A percentile compares a stretch with the other conserved stretches of the same genome.
Conservation (phyloP, 805 yeast genomes). For the Kodamaea hsintzibuensis region DNA sequence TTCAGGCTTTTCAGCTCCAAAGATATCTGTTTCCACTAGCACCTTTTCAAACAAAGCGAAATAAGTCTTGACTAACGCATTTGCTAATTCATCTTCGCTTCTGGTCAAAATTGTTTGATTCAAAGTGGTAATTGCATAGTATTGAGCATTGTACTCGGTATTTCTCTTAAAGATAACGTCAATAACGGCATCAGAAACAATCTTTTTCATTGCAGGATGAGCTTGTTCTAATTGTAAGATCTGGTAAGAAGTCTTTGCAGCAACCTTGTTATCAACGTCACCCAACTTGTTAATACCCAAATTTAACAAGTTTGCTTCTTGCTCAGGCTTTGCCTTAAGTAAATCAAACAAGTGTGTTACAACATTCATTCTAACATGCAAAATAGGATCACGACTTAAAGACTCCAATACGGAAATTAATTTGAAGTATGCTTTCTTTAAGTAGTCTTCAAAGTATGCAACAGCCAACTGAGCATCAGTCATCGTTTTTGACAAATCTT, state of each 20-base stretch:
- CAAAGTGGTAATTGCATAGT: slow-evolving; percentile 83
- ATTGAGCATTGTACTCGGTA: slow-evolving; percentile 79
- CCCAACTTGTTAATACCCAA: slow-evolving; percentile 93
- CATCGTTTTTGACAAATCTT: slow-evolving; percentile 51
- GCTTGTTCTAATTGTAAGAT: slow-evolving; percentile 79
- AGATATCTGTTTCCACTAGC: slow-evolving; percentile 62
- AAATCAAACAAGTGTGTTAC: slow-evolving; percentile 78
- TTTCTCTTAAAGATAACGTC: slow-evolving; percentile 75
- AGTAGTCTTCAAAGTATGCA: slow-evolving; percentile 85
- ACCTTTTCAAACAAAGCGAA: slow-evolving; percentile 84
- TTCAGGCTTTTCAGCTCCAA: slow-evolving; percentile 31
- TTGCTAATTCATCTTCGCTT: slow-evolving; percentile 78
- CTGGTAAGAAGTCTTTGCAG: slow-evolving; percentile 83
- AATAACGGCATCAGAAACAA: slow-evolving; percentile 74
- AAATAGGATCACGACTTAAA: slow-evolving; percentile 87
- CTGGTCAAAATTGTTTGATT: slow-evolving; percentile 89
- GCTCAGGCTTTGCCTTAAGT: slow-evolving; percentile 87
- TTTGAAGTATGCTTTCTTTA: slow-evolving; percentile 74
- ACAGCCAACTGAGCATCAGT: slow-evolving; percentile 58
- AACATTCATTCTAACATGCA: slow-evolving; percentile 79
- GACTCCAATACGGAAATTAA: slow-evolving; percentile 76
- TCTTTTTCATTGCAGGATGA: slow-evolving; percentile 93
- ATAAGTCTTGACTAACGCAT: slow-evolving; percentile 77
- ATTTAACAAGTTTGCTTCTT: slow-evolving; percentile 86
- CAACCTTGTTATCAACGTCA: slow-evolving; percentile 86